Percentiles rank a stretch among this genome's conserved stretches.
These are phyloP conservation scores for Hypoxylon lenormandii DNA, from an alignment of 495 filamentous ascomycete species.

Conservation along the genomic window DNA sequence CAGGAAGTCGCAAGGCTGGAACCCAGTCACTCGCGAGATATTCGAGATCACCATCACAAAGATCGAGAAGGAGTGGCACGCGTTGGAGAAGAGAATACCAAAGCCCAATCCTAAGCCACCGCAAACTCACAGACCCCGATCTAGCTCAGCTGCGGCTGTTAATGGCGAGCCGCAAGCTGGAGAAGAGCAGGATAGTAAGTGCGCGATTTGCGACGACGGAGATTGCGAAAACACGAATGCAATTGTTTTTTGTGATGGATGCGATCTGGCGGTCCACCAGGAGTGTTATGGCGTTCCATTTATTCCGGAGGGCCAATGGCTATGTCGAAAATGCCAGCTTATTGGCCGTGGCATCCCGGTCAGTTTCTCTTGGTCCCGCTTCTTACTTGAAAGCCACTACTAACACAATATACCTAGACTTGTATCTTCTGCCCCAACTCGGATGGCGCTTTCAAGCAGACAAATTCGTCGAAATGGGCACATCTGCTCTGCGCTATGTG, in stretches of 20 bases:
- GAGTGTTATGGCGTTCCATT: conserved; percentile 99
- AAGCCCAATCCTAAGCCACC: conserved; percentile 96
- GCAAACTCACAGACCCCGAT: conserved; percentile 87
- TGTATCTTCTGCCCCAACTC: conserved; percentile 99
- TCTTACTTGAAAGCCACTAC: conserved; percentile 23
- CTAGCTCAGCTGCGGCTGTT: conserved; percentile 89
- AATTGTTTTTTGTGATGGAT: conserved; percentile 99
- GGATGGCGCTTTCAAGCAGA: conserved; percentile 98
- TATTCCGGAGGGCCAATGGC: conserved; percentile 98
- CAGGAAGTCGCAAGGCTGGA: conserved; percentile 75
- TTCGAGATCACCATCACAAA: conserved; percentile 99
- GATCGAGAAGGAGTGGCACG: conserved; percentile 98
- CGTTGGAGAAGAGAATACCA: conserved; percentile 92
- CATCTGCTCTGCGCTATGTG: conserved; percentile 97
- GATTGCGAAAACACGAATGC: conserved; percentile 99
- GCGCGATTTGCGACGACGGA: conserved; percentile 96
- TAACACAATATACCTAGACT: conserved; percentile 63
- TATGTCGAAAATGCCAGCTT: conserved; percentile 95
- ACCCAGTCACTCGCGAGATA: conserved; percentile 86
- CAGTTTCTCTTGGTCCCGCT: conserved; percentile 55
- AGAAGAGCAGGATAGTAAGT: conserved; percentile 97
- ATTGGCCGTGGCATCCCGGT: conserved; percentile 90
- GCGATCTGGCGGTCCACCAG: conserved; percentile 96
- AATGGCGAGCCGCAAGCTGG: conserved; percentile 88
- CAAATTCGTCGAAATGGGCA: conserved; percentile 92